A percentile compares a stretch with the other conserved stretches of the same genome.
These are phyloP conservation scores for Leishmania mexicana DNA, from an alignment of 208 protist species.

Conservation along the genomic window DNA sequence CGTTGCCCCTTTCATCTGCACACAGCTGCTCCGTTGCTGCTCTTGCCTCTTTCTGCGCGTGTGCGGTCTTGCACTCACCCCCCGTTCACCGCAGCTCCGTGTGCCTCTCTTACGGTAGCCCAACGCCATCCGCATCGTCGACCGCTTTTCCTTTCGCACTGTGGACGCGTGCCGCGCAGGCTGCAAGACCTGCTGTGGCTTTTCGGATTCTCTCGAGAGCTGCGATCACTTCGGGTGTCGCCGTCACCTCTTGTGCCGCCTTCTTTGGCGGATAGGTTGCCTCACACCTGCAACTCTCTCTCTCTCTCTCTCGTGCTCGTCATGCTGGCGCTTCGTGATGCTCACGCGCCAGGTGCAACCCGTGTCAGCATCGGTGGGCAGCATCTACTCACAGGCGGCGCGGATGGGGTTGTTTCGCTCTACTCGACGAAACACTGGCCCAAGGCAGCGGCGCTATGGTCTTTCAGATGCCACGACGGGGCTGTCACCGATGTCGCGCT, in stretches of 20 bases:
- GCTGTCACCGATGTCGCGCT: conserved; percentile 72
- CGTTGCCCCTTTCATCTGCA: background rate
- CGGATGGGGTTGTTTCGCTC: conserved; percentile 78
- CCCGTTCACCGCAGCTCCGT: background rate
- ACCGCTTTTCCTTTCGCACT: background rate
- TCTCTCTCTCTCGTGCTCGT: background rate
- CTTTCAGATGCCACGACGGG: conserved; percentile 67
- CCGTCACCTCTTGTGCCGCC: background rate
- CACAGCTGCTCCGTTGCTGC: background rate
- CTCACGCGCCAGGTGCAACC: conserved; percentile 53
- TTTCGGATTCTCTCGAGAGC: background rate
- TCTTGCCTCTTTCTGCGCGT: conserved; percentile 3
- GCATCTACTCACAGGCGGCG: conserved; percentile 68
- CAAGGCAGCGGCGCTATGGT: conserved; percentile 53
- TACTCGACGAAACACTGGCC: conserved; percentile 53
- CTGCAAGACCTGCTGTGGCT: background rate
- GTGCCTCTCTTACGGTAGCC: background rate
- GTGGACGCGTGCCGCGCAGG: background rate
- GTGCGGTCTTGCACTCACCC: background rate
- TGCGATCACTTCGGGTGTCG: background rate
- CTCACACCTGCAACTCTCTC: background rate
- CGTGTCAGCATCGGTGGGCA: conserved; percentile 60
- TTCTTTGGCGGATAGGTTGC: background rate
- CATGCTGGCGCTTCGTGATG: conserved; percentile 48
- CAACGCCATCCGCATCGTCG: background rate